phyloP scores from a whole-genome alignment of 78 protist genomes.

The Dictyostelium brefeldianum region DNA sequence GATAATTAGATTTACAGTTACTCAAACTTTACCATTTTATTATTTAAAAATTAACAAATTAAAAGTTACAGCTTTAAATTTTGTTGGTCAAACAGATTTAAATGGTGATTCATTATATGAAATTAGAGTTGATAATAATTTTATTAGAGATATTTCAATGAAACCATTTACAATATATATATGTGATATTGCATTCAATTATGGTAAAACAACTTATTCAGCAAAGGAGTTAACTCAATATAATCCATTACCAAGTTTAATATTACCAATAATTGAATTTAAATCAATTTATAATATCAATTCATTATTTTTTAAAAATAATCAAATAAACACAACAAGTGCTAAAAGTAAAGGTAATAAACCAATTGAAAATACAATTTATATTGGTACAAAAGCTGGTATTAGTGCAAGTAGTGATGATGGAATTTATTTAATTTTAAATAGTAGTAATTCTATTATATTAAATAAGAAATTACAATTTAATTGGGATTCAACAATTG shows the following conservation, averaged over 20 bases:
- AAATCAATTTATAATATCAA: background rate
- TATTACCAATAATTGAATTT: background rate
- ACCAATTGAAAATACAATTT: background rate
- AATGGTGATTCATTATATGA: background rate
- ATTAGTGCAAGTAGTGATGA: background rate
- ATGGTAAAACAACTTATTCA: background rate
- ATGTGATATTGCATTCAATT: background rate
- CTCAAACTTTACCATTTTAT: background rate
- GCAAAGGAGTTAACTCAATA: background rate
- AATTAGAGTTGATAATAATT: background rate
- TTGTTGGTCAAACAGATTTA: background rate
- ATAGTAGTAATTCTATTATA: no score
- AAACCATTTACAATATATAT: background rate
- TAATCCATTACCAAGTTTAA: background rate
- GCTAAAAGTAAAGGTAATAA: no score
- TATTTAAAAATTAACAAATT: background rate
- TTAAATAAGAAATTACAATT: background rate
- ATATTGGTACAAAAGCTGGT: background rate
- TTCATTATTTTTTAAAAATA: background rate
- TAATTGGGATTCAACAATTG: background rate
- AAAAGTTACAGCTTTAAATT: background rate
- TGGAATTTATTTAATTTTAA: no score
- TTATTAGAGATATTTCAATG: background rate
- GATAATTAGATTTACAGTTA: background rate
- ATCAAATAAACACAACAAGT: background rate